Evolutionary conservation across 192 early-diverging fungal species (phyloP).

Genomic region (Haplosporangium gracile): DNA sequence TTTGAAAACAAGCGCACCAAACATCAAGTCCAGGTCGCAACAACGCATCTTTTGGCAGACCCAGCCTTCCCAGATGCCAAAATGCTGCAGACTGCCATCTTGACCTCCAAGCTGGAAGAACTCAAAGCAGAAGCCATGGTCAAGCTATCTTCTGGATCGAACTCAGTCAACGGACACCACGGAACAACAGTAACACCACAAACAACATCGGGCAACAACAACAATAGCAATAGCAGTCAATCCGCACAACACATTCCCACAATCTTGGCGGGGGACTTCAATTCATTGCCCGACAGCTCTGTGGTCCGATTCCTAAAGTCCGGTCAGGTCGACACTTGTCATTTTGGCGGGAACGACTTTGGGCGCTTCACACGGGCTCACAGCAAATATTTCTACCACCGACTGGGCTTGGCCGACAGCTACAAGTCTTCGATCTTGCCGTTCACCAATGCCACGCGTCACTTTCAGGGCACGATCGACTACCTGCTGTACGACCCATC

Average conservation of each 20-base stretch:
- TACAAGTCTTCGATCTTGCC: slow-evolving; percentile 38
- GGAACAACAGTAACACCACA: background rate
- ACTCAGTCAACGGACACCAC: background rate
- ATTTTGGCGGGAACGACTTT: slow-evolving; percentile 53
- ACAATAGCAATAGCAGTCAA: background rate
- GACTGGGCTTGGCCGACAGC: slow-evolving; percentile 42
- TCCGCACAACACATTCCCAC: slow-evolving; percentile 42
- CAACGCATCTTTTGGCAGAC: slow-evolving; percentile 49
- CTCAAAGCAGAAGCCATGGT: slow-evolving; percentile 26
- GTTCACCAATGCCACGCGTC: slow-evolving; percentile 44
- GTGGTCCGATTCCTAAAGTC: slow-evolving; percentile 43
- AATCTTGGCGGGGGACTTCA: slow-evolving; percentile 46
- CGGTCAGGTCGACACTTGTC: slow-evolving; percentile 36
- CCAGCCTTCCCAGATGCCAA: slow-evolving; percentile 53
- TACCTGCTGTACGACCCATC: slow-evolving; percentile 41
- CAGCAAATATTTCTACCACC: slow-evolving; percentile 41
- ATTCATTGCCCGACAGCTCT: slow-evolving; percentile 49
- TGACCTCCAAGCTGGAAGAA: slow-evolving; percentile 52
- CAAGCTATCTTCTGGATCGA: background rate
- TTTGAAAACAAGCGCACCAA: slow-evolving; percentile 47
- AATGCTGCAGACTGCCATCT: slow-evolving; percentile 52
- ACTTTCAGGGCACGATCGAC: slow-evolving; percentile 53
- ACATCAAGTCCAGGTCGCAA: slow-evolving; percentile 43
- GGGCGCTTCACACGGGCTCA: slow-evolving; percentile 46
- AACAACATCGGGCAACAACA: background rate